Percentiles rank a stretch among this genome's conserved stretches.
These are phyloP conservation scores for Mycogone perniciosa DNA, from an alignment of 2,329 filamentous ascomycete species.

Conservation along the genomic window DNA sequence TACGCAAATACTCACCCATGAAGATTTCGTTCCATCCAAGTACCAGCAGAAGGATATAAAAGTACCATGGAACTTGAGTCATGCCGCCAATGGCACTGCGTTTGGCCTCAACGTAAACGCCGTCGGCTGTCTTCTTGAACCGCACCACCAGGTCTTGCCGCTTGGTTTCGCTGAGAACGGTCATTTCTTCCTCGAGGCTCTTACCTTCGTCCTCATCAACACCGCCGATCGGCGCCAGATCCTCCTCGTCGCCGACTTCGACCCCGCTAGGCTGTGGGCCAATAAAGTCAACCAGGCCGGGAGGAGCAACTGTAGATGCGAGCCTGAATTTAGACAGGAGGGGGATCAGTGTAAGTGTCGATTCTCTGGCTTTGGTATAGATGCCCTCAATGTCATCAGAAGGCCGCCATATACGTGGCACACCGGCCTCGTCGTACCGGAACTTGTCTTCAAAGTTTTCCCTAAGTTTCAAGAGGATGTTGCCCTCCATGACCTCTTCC, in stretches of 20 bases:
- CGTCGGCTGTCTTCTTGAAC: slow-evolving; percentile 98
- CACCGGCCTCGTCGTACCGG: slow-evolving; percentile 90
- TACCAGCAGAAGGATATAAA: slow-evolving; percentile 81
- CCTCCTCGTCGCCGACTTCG: slow-evolving; percentile 81
- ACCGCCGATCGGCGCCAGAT: slow-evolving; percentile 80
- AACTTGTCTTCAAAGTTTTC: slow-evolving; percentile 99
- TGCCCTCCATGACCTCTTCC: slow-evolving; percentile 97
- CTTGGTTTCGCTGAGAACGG: slow-evolving; percentile 83
- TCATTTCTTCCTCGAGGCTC: slow-evolving; percentile 94
- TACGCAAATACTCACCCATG: slow-evolving; percentile 58
- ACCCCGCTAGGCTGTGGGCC: slow-evolving; percentile 68
- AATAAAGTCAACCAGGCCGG: slow-evolving; percentile 79
- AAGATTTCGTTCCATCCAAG: slow-evolving; percentile 99
- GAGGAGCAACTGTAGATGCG: slow-evolving; percentile 64
- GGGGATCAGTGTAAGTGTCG: slow-evolving; percentile 84
- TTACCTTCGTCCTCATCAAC: slow-evolving; percentile 93
- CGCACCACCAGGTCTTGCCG: slow-evolving; percentile 84
- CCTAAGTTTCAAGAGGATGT: slow-evolving; percentile 86
- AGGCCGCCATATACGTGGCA: slow-evolving; percentile 93
- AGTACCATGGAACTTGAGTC: slow-evolving; percentile 88
- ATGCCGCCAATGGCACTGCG: slow-evolving; percentile 92
- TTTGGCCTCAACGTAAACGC: slow-evolving; percentile 97
- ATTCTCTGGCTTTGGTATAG: slow-evolving; percentile 88
- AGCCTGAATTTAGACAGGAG: slow-evolving; percentile 81
- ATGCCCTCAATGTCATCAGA: slow-evolving; percentile 95